phyloP scores from a whole-genome alignment of 495 filamentous ascomycete genomes.

The Annulohypoxylon moriforme region DNA sequence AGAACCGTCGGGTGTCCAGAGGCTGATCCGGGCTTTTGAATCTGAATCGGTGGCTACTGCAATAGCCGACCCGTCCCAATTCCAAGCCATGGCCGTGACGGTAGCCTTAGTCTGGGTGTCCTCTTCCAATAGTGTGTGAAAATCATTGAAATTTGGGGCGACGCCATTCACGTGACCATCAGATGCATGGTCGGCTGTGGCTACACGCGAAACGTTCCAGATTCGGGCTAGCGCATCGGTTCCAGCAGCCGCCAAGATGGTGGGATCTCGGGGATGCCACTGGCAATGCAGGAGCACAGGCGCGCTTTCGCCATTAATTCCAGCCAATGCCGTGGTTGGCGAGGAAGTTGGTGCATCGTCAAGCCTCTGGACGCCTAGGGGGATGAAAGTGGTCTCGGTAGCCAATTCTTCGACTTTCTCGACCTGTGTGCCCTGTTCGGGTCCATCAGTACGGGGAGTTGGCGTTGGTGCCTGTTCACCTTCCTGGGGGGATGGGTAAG shows the following conservation, averaged over 20 bases:
- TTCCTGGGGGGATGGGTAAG: constrained; percentile 67
- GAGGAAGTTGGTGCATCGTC: constrained; percentile 58
- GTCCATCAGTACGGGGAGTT: constrained; percentile 69
- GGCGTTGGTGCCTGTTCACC: constrained; percentile 66
- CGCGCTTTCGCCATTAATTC: constrained; percentile 54
- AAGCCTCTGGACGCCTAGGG: constrained; percentile 61
- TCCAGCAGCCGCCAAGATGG: constrained; percentile 77
- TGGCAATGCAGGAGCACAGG: constrained; percentile 73
- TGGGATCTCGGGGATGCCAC: constrained; percentile 83
- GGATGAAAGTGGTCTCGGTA: constrained; percentile 72
- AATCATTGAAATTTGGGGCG: constrained; percentile 45
- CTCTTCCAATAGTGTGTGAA: constrained; percentile 57
- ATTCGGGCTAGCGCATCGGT: constrained; percentile 81
- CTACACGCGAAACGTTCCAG: constrained; percentile 74
- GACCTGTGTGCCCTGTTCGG: constrained; percentile 77
- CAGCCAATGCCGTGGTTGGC: constrained; percentile 50
- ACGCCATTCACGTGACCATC: constrained; percentile 59
- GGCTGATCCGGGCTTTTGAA: constrained; percentile 70
- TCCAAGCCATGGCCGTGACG: constrained; percentile 78
- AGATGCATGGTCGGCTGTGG: constrained; percentile 57
- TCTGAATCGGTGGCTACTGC: constrained; percentile 75
- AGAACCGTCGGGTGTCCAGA: constrained; percentile 73
- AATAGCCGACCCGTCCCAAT: constrained; percentile 70
- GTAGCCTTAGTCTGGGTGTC: constrained; percentile 58
- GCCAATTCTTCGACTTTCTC: constrained; percentile 73